Percentiles rank a stretch among this genome's conserved stretches.
Evolutionary conservation across 108 stramenopile genomes (phyloP).

Genomic region (Epithemia pelagica): DNA sequence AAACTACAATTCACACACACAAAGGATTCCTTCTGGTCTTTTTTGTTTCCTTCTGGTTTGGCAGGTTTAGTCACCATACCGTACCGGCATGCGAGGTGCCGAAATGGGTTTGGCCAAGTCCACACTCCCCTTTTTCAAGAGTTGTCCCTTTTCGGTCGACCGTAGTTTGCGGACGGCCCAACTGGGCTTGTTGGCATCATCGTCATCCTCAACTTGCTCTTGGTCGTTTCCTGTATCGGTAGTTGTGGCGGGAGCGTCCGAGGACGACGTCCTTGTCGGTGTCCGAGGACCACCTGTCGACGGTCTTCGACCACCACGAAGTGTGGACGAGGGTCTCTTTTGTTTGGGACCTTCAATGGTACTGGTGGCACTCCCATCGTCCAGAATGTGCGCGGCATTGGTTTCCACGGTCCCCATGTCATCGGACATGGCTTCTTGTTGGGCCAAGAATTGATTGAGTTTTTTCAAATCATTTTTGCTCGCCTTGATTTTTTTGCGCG

Average conservation of each 20-base stretch:
- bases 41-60: no score
- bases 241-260: not conserved
- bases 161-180: conserved; percentile 11
- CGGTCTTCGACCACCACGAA: not conserved
- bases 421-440: not conserved
- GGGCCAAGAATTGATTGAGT: conserved; percentile 2
- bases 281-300: not conserved
- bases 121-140: not conserved
- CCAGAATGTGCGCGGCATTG: conserved; percentile 5
- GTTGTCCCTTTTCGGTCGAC: conserved; percentile 7
- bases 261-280: not conserved
- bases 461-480: not conserved
- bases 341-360: not conserved
- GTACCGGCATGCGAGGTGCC: not conserved
- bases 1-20: no score
- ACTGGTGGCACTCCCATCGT: not conserved
- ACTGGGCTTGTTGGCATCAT: conserved; percentile 2
- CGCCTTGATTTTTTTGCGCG: not conserved
- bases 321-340: not conserved
- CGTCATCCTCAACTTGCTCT: not conserved
- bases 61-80: not conserved
- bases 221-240: not conserved
- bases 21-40: no score
- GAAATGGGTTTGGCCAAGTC: not conserved
- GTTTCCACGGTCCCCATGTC: conserved; percentile 1